Evolutionary conservation across 148 eudicot species (phyloP), one percentile per base, ranked within the genome.

Genomic region (Drosera capensis): DNA sequence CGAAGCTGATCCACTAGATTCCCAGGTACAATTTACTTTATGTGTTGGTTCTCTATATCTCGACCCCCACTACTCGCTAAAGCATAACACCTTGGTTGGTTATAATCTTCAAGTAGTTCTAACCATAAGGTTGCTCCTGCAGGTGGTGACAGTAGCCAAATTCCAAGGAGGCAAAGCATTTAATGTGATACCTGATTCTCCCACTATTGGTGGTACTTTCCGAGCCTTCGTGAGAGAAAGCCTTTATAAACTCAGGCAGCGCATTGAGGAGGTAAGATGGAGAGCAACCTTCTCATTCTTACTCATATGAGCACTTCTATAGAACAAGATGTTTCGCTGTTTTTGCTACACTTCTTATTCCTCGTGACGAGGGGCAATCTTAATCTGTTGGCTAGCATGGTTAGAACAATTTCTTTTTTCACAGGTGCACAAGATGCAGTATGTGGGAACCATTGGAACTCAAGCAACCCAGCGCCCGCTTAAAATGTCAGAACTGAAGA

Each of bases 111-210:
- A n/a, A n/a, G n/a, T n/a, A n/a, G n/a, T n/a, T n/a, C n/a, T n/a
- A n/a, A n/a, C n/a, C n/a, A n/a, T n/a, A n/a, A n/a, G n/a, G n/a
- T n/a, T n/a, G n/a, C n/a, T n/a, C 16, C 23, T 66, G 59, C 68
- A 90, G 99, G 95, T 90, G 38, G 85, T 90, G 20, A 90, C 99
- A 12, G 87, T 90, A n/a, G 93, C 75, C 48, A 81, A 71, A 46
- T 85, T 90, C 64, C 85, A 78, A 71, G 99, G 99, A 37, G 99
- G 99, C 7, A 82, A 72, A 40, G 99, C 99, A 46, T 90, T 90
- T 68, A 90, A 90, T 49, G 95, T 90, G 14, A 90, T 90, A 47
- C 99, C 99, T 3, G 99, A 90, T 72, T 78, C 80, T 30, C 95
- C 85, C 22, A 81, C 85, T 34, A 90, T 90, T 58, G 99, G 87